Base-by-base conservation (phyloP, 208 protist genomes). In the Trypanosoma melophagium region DNA sequence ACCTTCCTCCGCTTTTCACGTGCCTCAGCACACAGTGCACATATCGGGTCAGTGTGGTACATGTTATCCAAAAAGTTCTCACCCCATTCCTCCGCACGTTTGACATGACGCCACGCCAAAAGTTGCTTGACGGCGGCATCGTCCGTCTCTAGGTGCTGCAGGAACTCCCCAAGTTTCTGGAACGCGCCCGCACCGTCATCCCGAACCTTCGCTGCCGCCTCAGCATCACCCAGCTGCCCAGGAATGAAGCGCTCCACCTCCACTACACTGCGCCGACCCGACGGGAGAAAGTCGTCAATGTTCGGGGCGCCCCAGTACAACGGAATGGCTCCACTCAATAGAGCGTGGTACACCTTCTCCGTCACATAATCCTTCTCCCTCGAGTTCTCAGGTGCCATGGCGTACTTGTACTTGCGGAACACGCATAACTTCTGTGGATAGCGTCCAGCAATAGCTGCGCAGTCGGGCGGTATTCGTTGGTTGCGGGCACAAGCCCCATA, bases 291-390 rank as follows among this genome's bases (percentile, higher is more conserved):
- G 13, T 83, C 66, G 5, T 71, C 62, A 14, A 83, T 69, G 65
- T 83, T 79, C 54, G 77, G 73, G 14, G 75, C 71, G 0, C 83
- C 81, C 22, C 71, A 60, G 64, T 81, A 84, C 4, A 90, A 31
- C 1, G 81, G 78, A 44, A 90, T 19, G 7, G 71, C 68, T 9
- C 84, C 84, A 13, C 59, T 59, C 10, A 79, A 40, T 22, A 90
- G 75, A 9, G 72, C 81, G 49, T 90, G 79, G 79, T 81, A 90
- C 2, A 90, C 66, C 57, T 90, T 90, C 53, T 90, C 84, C 38
- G 84, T 84, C 54, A 90, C 81, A 74, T 90, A 87, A 66, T 79
- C 81, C 12, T 57, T 55, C 41, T 83, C 84, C 1, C 69, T 13
- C 21, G 73, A 72, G 65, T 90, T 90, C 54, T 90, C 84, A 1